Conservation (phyloP, 176 grass and related monocot genomes). For the Oryza coarctata region DNA sequence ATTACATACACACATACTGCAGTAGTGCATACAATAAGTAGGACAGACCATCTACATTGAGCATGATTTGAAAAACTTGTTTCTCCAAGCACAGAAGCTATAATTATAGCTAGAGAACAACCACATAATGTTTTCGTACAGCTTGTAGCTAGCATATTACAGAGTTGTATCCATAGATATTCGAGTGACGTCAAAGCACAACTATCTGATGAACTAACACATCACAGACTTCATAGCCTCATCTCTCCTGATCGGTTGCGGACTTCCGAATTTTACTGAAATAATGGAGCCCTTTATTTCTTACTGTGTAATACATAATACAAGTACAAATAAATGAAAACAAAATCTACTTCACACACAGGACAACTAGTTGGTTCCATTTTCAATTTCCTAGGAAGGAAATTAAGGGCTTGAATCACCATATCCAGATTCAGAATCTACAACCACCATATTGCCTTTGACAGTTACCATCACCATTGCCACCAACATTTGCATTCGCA, state of each 20-base stretch:
- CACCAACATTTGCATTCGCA: constrained; percentile 5
- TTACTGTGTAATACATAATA: not conserved
- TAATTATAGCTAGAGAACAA: no score
- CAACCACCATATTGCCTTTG: not conserved
- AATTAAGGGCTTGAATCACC: not conserved
- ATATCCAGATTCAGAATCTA: not conserved
- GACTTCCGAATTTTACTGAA: not conserved
- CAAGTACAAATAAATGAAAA: not conserved
- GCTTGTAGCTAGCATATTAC: no score
- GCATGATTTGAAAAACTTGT: no score
- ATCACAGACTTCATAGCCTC: not conserved
- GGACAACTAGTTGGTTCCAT: not conserved
- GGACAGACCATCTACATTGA: no score
- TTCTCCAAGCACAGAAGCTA: no score
- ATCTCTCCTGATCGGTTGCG: not conserved
- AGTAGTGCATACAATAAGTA: no score
- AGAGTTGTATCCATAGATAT: no score
- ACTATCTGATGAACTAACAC: no score
- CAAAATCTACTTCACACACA: not conserved
- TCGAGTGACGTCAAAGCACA: no score
- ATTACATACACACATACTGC: no score
- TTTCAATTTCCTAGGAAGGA: not conserved
- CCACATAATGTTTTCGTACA: no score
- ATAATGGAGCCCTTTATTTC: not conserved
- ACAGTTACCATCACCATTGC: not conserved